Conservation (phyloP, 2,329 filamentous ascomycete genomes). For the Colletotrichum incanum region DNA sequence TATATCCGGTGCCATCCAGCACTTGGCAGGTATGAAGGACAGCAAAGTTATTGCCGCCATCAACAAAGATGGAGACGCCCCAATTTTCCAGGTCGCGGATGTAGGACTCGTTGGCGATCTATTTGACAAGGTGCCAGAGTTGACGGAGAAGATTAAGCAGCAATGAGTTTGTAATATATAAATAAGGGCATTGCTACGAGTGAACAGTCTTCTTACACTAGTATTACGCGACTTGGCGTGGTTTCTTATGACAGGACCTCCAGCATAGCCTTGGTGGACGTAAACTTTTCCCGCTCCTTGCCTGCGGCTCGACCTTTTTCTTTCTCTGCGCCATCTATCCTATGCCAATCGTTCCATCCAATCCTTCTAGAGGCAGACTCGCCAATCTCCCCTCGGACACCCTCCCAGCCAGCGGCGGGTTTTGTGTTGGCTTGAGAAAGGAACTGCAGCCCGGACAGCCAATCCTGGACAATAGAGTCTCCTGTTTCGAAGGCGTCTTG, state of each 20-base stretch:
- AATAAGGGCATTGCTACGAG: constrained; percentile 13
- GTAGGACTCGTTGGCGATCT: constrained; percentile 95
- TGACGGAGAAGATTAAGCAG: constrained; percentile 92
- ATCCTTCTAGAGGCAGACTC: constrained; percentile 73
- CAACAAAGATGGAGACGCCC: constrained; percentile 97
- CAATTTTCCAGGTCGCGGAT: constrained; percentile 98
- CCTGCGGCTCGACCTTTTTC: constrained; percentile 76
- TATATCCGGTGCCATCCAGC: constrained; percentile 97
- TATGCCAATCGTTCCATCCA: constrained; percentile 87
- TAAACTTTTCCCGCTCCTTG: constrained; percentile 84
- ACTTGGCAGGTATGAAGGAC: constrained; percentile 99
- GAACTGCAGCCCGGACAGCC: constrained; percentile 65
- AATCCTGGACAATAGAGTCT: constrained; percentile 87
- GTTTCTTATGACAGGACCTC: constrained; percentile 59
- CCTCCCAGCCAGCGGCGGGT: constrained; percentile 79
- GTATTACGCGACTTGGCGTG: neutral
- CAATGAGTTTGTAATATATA: constrained; percentile 20
- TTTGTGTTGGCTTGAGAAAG: constrained; percentile 47
- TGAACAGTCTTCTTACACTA: neutral
- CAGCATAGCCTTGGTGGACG: constrained; percentile 71
- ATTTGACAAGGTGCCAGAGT: constrained; percentile 94
- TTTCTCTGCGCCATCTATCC: constrained; percentile 85
- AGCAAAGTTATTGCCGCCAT: constrained; percentile 99
- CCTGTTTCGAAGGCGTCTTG: constrained; percentile 92
- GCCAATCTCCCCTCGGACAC: constrained; percentile 73